Percentiles rank a stretch among this genome's conserved stretches.
These are phyloP conservation scores for Fistulifera solaris DNA, from an alignment of 108 stramenopile genomes.

Conservation along the genomic window DNA sequence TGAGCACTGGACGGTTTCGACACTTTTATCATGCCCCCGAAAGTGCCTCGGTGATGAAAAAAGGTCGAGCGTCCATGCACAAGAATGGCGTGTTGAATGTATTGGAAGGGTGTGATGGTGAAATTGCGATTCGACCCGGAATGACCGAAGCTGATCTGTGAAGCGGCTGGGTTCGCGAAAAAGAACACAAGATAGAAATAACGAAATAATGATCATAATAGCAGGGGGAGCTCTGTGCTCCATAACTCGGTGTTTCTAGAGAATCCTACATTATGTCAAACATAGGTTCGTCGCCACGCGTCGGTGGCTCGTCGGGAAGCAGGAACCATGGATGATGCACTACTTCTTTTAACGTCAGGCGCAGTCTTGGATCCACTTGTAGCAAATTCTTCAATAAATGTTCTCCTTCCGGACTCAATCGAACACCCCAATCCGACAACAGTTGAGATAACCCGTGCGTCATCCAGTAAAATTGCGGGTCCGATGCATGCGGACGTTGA, in stretches of 20 bases:
- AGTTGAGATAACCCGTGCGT: conserved; percentile 26
- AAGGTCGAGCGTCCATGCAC: conserved; percentile 72
- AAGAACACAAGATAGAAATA: too few relatives aligned
- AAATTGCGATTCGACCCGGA: conserved; percentile 65
- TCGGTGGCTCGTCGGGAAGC: conserved; percentile 1
- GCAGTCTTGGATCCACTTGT: conserved; percentile 40
- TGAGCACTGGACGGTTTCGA: conserved; percentile 56
- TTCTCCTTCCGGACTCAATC: conserved; percentile 26
- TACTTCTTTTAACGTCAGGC: conserved; percentile 58
- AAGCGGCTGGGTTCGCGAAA: background rate
- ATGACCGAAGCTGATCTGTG: conserved; percentile 38
- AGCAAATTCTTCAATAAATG: conserved; percentile 67
- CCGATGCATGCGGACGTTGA: conserved; percentile 38
- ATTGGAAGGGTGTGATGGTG: conserved; percentile 67
- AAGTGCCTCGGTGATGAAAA: conserved; percentile 46
- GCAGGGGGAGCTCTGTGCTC: too few relatives aligned
- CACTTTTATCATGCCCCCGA: conserved; percentile 63
- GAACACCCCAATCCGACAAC: conserved; percentile 42
- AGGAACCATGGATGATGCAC: conserved; percentile 32
- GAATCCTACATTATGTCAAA: too few relatives aligned
- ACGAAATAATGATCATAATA: too few relatives aligned
- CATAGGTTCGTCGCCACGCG: too few relatives aligned
- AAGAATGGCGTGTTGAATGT: conserved; percentile 87
- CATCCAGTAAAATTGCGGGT: conserved; percentile 63
- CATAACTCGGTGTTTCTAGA: too few relatives aligned